These are phyloP conservation scores for Phallus indusiatus DNA, from an alignment of 768 basidiomycete species.

Conservation along the genomic window DNA sequence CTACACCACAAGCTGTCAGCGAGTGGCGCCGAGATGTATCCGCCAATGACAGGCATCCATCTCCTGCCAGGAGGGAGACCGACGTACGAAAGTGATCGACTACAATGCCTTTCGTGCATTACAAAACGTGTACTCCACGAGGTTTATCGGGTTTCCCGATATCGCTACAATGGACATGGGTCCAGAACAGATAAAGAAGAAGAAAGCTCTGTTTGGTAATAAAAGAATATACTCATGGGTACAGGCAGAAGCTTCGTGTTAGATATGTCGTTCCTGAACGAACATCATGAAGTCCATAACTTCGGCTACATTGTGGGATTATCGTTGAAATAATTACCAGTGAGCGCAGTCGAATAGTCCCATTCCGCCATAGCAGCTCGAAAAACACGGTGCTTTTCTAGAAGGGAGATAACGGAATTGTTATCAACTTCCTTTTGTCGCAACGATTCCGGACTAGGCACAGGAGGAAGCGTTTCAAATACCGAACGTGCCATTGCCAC, in stretches of 20 bases:
- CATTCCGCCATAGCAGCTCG: constrained; percentile 29
- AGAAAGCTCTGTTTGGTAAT: background rate
- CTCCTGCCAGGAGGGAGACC: background rate
- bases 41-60: constrained; percentile 23
- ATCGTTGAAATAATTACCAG: constrained; percentile 61
- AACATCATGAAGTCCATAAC: background rate
- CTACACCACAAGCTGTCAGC: constrained; percentile 26
- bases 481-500: constrained; percentile 52
- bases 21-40: constrained; percentile 11
- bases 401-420: constrained; percentile 31
- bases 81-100: background rate
- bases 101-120: too few species aligned
- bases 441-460: constrained; percentile 33
- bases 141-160: background rate
- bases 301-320: constrained; percentile 29
- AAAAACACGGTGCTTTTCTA: constrained; percentile 44
- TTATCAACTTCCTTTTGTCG: constrained; percentile 31
- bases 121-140: background rate
- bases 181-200: too few species aligned
- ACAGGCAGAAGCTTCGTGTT: background rate
- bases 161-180: background rate
- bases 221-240: background rate
- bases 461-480: constrained; percentile 57
- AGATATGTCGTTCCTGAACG: background rate
- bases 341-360: constrained; percentile 37